Conservation (phyloP, 345 rosid genomes). For the Lumnitzera littorea region DNA sequence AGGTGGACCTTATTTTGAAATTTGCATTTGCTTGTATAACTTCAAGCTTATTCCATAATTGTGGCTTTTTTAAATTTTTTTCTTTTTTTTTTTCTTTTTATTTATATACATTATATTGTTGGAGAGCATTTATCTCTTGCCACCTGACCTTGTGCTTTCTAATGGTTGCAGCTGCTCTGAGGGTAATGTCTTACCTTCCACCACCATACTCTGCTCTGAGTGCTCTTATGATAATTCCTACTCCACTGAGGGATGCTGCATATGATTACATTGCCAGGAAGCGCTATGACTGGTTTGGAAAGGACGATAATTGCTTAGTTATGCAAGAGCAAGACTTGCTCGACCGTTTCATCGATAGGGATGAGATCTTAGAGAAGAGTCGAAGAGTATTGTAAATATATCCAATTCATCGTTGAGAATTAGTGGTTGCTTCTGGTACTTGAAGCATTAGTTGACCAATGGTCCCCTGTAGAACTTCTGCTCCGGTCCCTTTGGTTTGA, state of each 20-base stretch:
- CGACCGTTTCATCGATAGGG: conserved; percentile 73
- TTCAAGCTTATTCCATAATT: no score
- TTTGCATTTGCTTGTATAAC: no score
- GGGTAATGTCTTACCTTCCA: conserved; percentile 68
- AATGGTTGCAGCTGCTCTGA: conserved; percentile 61
- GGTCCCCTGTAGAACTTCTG: no score
- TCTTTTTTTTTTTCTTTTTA: no score
- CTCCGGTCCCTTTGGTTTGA: no score
- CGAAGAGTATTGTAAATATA: conserved; percentile 2
- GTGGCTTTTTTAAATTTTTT: no score
- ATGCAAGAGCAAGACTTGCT: conserved; percentile 59
- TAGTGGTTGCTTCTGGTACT: background rate
- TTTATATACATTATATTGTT: no score
- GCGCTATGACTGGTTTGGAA: conserved; percentile 78
- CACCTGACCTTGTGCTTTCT: background rate
- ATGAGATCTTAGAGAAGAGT: conserved; percentile 42
- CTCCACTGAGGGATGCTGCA: conserved; percentile 62
- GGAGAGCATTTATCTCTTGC: background rate
- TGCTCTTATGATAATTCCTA: conserved; percentile 44
- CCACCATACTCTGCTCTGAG: conserved; percentile 71
- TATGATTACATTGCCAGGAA: conserved; percentile 69
- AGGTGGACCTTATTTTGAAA: no score
- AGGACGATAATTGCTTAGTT: conserved; percentile 60
- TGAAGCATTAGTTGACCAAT: background rate
- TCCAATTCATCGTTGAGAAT: background rate